Base-by-base conservation (phyloP, 306 rosid genomes). In the Comarum palustre region DNA sequence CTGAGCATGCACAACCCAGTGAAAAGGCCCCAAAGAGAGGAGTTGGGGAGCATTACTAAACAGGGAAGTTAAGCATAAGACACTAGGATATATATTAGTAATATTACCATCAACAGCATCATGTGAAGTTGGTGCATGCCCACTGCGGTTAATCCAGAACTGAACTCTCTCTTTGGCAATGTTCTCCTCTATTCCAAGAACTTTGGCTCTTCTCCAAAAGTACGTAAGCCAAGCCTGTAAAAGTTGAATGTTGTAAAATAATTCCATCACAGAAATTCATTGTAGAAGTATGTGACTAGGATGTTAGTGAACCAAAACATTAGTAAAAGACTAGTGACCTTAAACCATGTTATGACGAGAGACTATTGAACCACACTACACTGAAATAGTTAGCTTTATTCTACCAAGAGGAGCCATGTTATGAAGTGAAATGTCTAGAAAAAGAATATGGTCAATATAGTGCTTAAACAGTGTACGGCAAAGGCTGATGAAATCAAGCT, bases 131-230 rank as follows among this genome's bases (percentile, higher is more conserved):
- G 97, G 97, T 63, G 98, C 84, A 75, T 89, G 92, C 50, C 86
- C 84, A 80, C 91, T 84, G 57, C 98, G 90, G 78, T 86, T 80
- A 63, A 91, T 91, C 98, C 97, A 94, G 80, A 91, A 94, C 72
- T 85, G 97, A 73, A 91, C 94, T 45, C 92, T 94, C 84, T 91
- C 98, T 74, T 86, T 87, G 60, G 98, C 95, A 52, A 83, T 82
- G 78, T 84, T 81, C 81, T 81, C 90, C 84, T 94, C 98, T 78
- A 91, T 89, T 51, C 90, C 88, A 73, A 89, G 89, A 77, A 78
- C 95, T 82, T 94, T 81, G 77, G 98, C 97, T 85, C 98, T 91
- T 82, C 96, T 89, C 98, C 98, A 94, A 75, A 91, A 94, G 79
- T 89, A 94, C 68, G 98, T 89, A 73, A 94, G 92, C 98, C 98